These are phyloP conservation scores for Vigna radiata DNA, from an alignment of 306 rosid genomes.

Conservation along the genomic window DNA sequence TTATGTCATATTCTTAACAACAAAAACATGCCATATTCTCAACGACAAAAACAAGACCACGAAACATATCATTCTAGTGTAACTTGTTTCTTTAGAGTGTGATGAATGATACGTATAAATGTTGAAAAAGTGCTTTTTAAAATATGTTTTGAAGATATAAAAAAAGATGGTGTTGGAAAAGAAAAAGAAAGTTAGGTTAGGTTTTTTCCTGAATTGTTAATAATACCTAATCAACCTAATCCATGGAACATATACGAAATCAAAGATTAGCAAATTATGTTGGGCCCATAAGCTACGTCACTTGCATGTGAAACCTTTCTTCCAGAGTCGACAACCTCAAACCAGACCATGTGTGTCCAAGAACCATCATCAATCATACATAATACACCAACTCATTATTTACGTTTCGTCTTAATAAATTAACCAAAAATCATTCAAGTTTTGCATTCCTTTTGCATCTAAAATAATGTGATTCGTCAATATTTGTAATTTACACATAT, in stretches of 20 bases:
- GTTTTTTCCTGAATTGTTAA: conserved; percentile 4
- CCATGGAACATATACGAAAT: conserved; percentile 14
- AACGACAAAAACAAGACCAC: neutral
- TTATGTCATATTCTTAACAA: too few relatives aligned
- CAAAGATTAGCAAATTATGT: neutral
- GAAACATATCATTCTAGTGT: too few relatives aligned
- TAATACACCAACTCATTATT: too few relatives aligned
- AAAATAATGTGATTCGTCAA: neutral
- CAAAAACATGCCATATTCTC: neutral
- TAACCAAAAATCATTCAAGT: too few relatives aligned
- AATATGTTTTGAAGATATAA: too few relatives aligned
- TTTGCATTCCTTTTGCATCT: too few relatives aligned
- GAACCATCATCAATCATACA: neutral
- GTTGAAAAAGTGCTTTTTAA: too few relatives aligned
- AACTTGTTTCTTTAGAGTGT: too few relatives aligned
- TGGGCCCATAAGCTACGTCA: conserved; percentile 40
- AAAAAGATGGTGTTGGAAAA: neutral
- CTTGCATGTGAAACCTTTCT: conserved; percentile 46
- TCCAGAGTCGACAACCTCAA: conserved; percentile 19
- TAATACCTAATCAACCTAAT: conserved; percentile 51
- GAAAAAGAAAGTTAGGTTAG: neutral
- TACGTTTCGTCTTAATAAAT: too few relatives aligned
- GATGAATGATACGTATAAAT: too few relatives aligned
- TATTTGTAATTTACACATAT: neutral
- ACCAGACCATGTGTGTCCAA: conserved; percentile 39